phyloP scores from a whole-genome alignment of 805 yeast species.

The Saccharomyces mikatae region DNA sequence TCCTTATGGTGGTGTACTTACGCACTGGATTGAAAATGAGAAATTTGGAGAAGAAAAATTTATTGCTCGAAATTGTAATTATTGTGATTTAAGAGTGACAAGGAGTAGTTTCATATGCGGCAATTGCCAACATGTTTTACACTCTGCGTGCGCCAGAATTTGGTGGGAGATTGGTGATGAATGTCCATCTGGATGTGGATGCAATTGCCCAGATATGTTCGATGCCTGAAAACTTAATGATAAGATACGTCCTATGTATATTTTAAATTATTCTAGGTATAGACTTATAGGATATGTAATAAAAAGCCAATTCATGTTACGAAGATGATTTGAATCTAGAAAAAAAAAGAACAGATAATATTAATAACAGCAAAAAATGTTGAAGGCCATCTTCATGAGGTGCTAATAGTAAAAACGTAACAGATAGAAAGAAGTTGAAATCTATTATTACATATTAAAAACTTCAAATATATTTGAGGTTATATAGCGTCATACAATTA shows the following conservation, averaged over 20 bases:
- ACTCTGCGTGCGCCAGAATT: constrained; percentile 63
- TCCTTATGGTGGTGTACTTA: constrained; percentile 9
- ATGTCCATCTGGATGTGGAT: constrained; percentile 85
- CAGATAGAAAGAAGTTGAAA: neutral
- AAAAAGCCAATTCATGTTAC: neutral
- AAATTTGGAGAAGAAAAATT: neutral
- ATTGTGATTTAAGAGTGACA: constrained; percentile 53
- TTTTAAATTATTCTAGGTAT: neutral
- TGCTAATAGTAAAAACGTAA: neutral
- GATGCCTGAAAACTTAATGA: constrained; percentile 7
- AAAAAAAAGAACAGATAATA: neutral
- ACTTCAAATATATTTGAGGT: neutral
- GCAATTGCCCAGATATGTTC: constrained; percentile 45
- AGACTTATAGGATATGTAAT: neutral
- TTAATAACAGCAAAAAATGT: too few species aligned
- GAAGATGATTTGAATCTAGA: neutral
- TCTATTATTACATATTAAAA: neutral
- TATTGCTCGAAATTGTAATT: constrained; percentile 44
- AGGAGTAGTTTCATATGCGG: constrained; percentile 61
- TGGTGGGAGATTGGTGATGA: constrained; percentile 65
- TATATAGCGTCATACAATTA: neutral
- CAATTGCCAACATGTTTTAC: constrained; percentile 71
- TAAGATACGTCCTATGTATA: neutral
- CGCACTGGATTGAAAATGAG: constrained; percentile 13
- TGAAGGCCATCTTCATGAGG: too few species aligned